Evolutionary conservation across 2,329 filamentous ascomycete genomes (phyloP).

Genomic region (Gaeumannomyces sp.): DNA sequence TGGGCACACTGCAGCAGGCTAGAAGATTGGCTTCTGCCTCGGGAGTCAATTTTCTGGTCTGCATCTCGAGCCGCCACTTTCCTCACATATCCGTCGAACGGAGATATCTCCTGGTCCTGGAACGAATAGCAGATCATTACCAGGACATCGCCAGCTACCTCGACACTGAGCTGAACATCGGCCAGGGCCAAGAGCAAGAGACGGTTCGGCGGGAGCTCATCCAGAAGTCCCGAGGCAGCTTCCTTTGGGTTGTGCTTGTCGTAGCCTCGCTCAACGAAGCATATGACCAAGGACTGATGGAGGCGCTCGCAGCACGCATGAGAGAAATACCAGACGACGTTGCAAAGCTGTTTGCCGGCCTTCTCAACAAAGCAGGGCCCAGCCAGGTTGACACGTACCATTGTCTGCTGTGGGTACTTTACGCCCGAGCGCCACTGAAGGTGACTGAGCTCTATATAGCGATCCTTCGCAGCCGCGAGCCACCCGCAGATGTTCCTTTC

Average conservation of each 20-base stretch:
- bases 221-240: slow-evolving; percentile 32
- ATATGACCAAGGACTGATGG: slow-evolving; percentile 22
- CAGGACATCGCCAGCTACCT: slow-evolving; percentile 30
- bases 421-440: slow-evolving; percentile 34
- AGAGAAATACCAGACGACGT: slow-evolving; percentile 32
- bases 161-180: slow-evolving; percentile 21
- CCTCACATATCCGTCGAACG: slow-evolving; percentile 30
- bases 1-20: slow-evolving; percentile 34
- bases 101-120: slow-evolving; percentile 25
- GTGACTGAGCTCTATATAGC: slow-evolving; percentile 36
- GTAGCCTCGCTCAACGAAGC: slow-evolving; percentile 32
- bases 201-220: slow-evolving; percentile 22
- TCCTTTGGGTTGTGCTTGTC: slow-evolving; percentile 39
- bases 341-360: slow-evolving; percentile 42
- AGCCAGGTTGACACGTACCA: slow-evolving; percentile 34
- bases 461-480: slow-evolving; percentile 27
- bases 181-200: slow-evolving; percentile 10
- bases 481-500: not conserved
- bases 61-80: slow-evolving; percentile 42
- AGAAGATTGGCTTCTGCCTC: slow-evolving; percentile 20
- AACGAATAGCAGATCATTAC: slow-evolving; percentile 27
- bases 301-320: slow-evolving; percentile 22
- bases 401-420: slow-evolving; percentile 51
- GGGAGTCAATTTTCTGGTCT: slow-evolving; percentile 23
- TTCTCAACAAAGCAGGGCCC: slow-evolving; percentile 38